These are phyloP conservation scores for Phyllostachys edulis DNA, from an alignment of 176 grass and related monocot genomes.

Conservation along the genomic window DNA sequence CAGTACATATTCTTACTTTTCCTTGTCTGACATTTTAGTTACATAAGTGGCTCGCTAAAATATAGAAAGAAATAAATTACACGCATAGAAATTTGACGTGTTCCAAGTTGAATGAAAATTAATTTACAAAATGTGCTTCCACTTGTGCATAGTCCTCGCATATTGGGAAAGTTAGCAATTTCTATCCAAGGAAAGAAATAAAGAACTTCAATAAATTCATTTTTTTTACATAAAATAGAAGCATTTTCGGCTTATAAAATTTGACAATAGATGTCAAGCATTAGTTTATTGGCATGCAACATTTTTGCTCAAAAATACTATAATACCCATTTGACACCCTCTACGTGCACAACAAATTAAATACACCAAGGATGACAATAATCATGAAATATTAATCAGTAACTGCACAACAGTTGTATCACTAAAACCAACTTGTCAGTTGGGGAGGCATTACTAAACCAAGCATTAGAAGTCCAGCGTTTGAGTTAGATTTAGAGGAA, in stretches of 20 bases:
- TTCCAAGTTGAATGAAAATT: background rate
- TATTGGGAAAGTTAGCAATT: background rate
- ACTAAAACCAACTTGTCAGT: background rate
- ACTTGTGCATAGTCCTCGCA: too few species aligned
- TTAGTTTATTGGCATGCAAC: background rate
- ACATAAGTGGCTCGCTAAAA: too few species aligned
- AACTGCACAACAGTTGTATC: background rate
- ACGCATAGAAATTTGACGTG: background rate
- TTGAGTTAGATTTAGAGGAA: background rate
- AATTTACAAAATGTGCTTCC: background rate
- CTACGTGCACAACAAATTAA: background rate
- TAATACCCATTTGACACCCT: too few species aligned
- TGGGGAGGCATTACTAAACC: background rate
- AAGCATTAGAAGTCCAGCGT: background rate
- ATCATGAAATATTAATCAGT: background rate
- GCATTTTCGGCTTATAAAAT: background rate
- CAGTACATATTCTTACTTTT: too few species aligned
- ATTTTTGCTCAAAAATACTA: too few species aligned
- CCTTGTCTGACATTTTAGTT: too few species aligned
- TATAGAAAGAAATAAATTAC: too few species aligned
- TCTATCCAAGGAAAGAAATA: background rate
- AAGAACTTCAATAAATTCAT: too few species aligned
- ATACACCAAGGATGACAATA: background rate
- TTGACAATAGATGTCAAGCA: background rate
- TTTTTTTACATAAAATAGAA: too few species aligned